These are phyloP conservation scores for Aspergillus alliaceus DNA, from an alignment of 2,329 filamentous ascomycete species.

Conservation along the genomic window DNA sequence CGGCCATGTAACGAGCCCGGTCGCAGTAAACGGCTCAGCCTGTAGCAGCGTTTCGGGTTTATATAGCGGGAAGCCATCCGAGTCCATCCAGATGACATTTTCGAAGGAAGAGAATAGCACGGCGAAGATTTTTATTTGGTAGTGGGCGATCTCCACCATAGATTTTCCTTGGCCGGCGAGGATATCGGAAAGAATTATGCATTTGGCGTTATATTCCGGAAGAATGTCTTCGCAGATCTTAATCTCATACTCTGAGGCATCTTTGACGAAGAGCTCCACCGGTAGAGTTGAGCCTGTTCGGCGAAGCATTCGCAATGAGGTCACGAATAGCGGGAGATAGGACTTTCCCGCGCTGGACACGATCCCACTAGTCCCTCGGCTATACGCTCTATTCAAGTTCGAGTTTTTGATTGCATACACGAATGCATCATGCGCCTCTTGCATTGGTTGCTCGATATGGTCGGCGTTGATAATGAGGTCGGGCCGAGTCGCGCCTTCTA, in stretches of 20 bases:
- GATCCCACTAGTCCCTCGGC: conserved; percentile 46
- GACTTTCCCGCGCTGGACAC: conserved; percentile 52
- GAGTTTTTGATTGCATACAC: not conserved
- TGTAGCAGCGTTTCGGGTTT: conserved; percentile 50
- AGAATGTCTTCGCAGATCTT: conserved; percentile 42
- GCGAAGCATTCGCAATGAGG: conserved; percentile 54
- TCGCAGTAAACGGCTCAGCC: conserved; percentile 51
- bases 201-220: conserved; percentile 41
- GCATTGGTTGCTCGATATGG: not conserved
- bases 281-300: conserved; percentile 52
- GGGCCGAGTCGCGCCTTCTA: not conserved
- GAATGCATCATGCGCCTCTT: not conserved
- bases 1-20: conserved; percentile 57
- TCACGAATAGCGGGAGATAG: conserved; percentile 52
- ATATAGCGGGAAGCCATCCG: conserved; percentile 55
- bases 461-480: not conserved
- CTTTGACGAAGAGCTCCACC: conserved; percentile 46
- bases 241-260: conserved; percentile 41
- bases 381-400: conserved; percentile 20
- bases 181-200: conserved; percentile 45
- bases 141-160: conserved; percentile 29
- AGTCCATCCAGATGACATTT: conserved; percentile 60
- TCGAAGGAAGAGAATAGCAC: conserved; percentile 61
- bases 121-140: conserved; percentile 58
- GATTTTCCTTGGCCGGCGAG: conserved; percentile 33